These are phyloP conservation scores for Cucurbita ficifolia DNA, from an alignment of 306 rosid species.

Conservation along the genomic window DNA sequence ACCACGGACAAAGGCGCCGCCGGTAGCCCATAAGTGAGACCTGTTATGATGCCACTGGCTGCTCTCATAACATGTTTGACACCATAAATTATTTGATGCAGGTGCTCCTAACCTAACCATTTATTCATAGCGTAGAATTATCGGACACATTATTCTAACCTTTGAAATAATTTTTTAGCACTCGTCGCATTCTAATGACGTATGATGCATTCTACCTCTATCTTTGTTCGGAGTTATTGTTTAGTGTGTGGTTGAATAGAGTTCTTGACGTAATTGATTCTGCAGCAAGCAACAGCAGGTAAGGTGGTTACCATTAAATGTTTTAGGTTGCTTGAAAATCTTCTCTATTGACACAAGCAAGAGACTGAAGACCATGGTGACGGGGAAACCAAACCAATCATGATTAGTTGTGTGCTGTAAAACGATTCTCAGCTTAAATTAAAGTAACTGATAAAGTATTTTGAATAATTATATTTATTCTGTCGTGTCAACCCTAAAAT, in stretches of 20 bases:
- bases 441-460: neutral
- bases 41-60: too few species aligned
- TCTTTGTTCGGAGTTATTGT: too few species aligned
- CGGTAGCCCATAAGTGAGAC: neutral
- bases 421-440: neutral
- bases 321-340: neutral
- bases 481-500: neutral
- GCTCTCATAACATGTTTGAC: too few species aligned
- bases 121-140: too few species aligned
- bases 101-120: too few species aligned
- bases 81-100: too few species aligned
- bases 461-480: neutral
- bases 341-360: neutral
- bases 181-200: neutral
- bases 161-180: neutral
- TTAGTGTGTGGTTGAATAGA: neutral
- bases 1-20: neutral
- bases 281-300: neutral
- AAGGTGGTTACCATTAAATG: neutral
- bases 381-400: neutral
- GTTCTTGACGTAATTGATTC: neutral
- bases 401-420: neutral
- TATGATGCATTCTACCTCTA: too few species aligned
- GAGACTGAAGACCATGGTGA: neutral
- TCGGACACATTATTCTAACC: neutral